A percentile compares a stretch with the other conserved stretches of the same genome.
These are phyloP conservation scores for Phytophthora capsici DNA, from an alignment of 352 stramenopile species.

Conservation along the genomic window DNA sequence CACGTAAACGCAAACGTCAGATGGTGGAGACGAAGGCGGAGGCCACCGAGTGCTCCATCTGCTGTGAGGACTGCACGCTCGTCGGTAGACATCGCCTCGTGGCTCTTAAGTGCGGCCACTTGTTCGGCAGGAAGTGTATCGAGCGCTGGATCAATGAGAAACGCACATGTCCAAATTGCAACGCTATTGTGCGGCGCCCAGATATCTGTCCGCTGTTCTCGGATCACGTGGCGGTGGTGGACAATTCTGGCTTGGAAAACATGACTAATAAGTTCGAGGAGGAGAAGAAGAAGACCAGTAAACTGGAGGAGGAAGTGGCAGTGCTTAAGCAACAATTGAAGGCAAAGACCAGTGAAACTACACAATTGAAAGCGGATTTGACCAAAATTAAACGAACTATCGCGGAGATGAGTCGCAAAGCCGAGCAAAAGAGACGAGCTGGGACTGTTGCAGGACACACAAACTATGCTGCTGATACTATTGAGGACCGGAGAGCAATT, in stretches of 20 bases:
- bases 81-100: conserved; percentile 69
- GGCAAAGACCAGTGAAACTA: conserved; percentile 27
- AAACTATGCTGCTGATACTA: not conserved
- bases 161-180: conserved; percentile 78
- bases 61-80: conserved; percentile 72
- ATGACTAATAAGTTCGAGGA: conserved; percentile 66
- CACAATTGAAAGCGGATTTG: conserved; percentile 31
- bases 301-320: conserved; percentile 58
- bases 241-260: conserved; percentile 69
- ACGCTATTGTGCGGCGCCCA: conserved; percentile 42
- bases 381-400: conserved; percentile 40
- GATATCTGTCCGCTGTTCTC: conserved; percentile 74
- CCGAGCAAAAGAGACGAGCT: conserved; percentile 13
- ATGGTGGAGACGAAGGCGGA: conserved; percentile 45
- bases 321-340: conserved; percentile 49
- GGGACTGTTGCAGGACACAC: not conserved
- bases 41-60: conserved; percentile 78
- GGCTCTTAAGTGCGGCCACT: conserved; percentile 71
- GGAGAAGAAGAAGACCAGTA: conserved; percentile 53
- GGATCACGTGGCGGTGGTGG: conserved; percentile 76
- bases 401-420: conserved; percentile 30
- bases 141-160: conserved; percentile 71
- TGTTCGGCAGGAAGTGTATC: conserved; percentile 81
- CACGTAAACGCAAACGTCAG: conserved; percentile 39
- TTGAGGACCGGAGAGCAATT: not conserved